Evolutionary conservation across 306 rosid genomes (phyloP), one percentile per base, ranked within the genome.

Genomic region (Rubus idaeus): DNA sequence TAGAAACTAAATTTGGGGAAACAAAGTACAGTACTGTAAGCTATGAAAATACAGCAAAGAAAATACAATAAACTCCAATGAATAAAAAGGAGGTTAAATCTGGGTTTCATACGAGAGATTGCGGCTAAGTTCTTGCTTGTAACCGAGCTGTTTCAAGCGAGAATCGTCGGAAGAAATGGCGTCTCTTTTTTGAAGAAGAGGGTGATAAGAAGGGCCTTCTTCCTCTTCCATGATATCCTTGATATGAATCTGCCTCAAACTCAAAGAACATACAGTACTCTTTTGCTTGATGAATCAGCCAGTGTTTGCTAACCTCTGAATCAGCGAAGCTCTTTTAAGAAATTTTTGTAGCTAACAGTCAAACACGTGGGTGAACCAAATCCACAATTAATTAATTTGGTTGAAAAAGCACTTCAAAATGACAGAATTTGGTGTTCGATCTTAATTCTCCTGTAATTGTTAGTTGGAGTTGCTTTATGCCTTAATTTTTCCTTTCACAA

Each of bases 121-220:
- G 9, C 87, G 87, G 17, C 71, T 57, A 71, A 86, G 89, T 63
- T 86, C 85, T 75, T 75, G 89, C 83, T 83, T 83, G 75, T 83
- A 86, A 26, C 89, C 87, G 39, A 86, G 89, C 70, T 86, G 85
- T 10, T 64, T 53, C 47, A 86, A 49, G 69, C 84, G 82, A 14
- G 35, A 17, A 39, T 80, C 71, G 35, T 86, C 88, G 67, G 79
- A 51, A 45, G 55, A 18, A 57, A 61, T 79, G 79, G 69, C 53
- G 50, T 79, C 88, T 0, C 44, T 58, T 30, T 7, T 44, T 18
- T 52, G 77, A 21, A 40, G 79, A 21, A 47, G 84, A 69, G 61
- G 78, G 26, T 74, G 74, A 62, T 35, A 60, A 10, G 66, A 23
- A 26, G 35, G 64, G 46, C 75, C 20, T 3, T 5, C 70, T 17